Base-by-base conservation (phyloP, 495 filamentous ascomycete species). In the Bacidia gigantensis region DNA sequence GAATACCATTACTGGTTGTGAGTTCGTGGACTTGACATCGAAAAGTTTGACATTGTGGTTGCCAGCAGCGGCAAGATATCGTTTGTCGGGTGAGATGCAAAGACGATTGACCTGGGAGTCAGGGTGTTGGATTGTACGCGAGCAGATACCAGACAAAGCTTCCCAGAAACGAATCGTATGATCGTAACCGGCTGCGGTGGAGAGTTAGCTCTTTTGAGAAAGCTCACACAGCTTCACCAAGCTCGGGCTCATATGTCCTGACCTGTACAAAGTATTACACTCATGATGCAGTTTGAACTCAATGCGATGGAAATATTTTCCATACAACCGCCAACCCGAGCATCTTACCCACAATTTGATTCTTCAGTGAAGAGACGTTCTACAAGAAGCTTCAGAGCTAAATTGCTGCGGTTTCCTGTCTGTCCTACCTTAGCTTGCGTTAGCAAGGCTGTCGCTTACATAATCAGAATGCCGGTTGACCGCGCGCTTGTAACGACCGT, bases 161-260 rank as follows among this genome's bases (percentile, higher is more conserved):
- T 98, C 92, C 92, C 92, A 98, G 73, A 98, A 98, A 50, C 92
- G 81, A 60, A 98, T 98, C 38, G 92, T 97, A 71, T 98, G 92
- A 73, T 98, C 92, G 70, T 98, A 97, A 59, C 92, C 93, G 67
- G 92, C 92, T 87, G 43, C 14, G 7, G 5, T 35, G 7, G 49
- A 54, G 46, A 49, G 39, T 18, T 40, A 22, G 25, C 42, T 9
- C 20, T 44, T 17, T 7, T 5, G 11, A 2, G 46, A 18, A 21
- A 50, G 49, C 50, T 22, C 41, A n/a, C 26, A 23, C 52, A 26
- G 46, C 54, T 11, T 22, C n/a, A 42, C 56, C 46, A 57, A 52
- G 20, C 63, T 71, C 51, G 68, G 63, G 41, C 53, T 7, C 9
- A 17, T 5, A 44, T 22, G 12, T 22, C 63, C 71, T 11, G 44